These are phyloP conservation scores for Microdochium trichocladiopsis DNA, from an alignment of 2,329 filamentous ascomycete genomes.

Conservation along the genomic window DNA sequence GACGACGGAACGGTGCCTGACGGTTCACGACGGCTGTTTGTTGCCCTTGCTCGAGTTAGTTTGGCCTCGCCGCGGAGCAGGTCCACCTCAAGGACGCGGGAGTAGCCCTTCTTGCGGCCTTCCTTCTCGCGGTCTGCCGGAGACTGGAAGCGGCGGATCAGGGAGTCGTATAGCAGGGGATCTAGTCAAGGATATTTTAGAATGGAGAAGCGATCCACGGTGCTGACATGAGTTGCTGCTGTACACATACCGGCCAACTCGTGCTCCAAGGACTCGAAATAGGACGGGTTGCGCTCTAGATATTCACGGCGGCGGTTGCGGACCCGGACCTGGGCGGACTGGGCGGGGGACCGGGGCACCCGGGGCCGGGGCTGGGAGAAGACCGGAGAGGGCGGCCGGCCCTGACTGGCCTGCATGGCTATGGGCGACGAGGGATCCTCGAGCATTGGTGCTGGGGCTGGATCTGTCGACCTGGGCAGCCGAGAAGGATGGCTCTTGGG, in stretches of 20 bases:
- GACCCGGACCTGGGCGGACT: conserved; percentile 41
- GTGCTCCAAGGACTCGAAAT: conserved; percentile 53
- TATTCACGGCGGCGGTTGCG: conserved; percentile 78
- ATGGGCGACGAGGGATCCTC: no score
- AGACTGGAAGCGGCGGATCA: conserved; percentile 72
- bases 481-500: no score
- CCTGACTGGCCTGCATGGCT: no score
- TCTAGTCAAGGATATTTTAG: conserved; percentile 34
- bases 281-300: conserved; percentile 63
- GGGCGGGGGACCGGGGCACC: conserved; percentile 31
- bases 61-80: conserved; percentile 42
- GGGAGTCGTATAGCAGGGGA: conserved; percentile 73
- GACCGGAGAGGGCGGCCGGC: no score
- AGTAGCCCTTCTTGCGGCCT: conserved; percentile 61
- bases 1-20: no score
- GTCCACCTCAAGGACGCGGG: conserved; percentile 71
- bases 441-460: no score
- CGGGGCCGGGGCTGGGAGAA: conserved; percentile 32
- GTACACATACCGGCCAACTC: conserved; percentile 41
- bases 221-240: no score
- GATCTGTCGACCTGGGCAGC: no score
- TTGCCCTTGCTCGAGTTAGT: no score
- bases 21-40: no score
- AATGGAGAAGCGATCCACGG: no score
- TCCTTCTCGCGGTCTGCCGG: conserved; percentile 67